Percentiles rank a stretch among this genome's conserved stretches.
phyloP scores from a whole-genome alignment of 2,329 filamentous ascomycete genomes.

The Aspergillus sergii region DNA sequence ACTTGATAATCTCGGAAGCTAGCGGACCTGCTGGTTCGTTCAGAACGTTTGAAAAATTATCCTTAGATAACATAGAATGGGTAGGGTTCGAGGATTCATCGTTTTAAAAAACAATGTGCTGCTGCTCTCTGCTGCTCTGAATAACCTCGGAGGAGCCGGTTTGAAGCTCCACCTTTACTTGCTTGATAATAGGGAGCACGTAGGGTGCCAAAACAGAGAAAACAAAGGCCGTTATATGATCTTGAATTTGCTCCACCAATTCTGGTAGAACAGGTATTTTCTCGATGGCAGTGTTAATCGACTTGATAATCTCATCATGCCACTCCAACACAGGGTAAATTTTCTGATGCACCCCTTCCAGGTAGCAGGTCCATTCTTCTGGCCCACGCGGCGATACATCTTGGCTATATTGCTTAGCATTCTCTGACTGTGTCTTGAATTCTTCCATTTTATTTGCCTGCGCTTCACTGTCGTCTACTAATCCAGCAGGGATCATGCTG shows the following conservation, averaged over 20 bases:
- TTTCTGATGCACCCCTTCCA: conserved; percentile 72
- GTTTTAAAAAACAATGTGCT: conserved; percentile 83
- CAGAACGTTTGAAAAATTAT: conserved; percentile 88
- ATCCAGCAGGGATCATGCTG: conserved; percentile 76
- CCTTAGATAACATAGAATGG: conserved; percentile 94
- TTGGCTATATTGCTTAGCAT: conserved; percentile 74
- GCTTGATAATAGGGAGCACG: conserved; percentile 79
- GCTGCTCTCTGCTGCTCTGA: conserved; percentile 77
- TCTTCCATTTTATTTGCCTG: conserved; percentile 76
- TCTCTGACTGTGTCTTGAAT: conserved; percentile 73
- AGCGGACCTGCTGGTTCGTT: conserved; percentile 87
- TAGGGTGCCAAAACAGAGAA: conserved; percentile 91
- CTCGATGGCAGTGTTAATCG: conserved; percentile 75
- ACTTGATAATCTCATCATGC: conserved; percentile 84
- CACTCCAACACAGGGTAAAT: conserved; percentile 90
- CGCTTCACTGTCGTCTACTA: conserved; percentile 68
- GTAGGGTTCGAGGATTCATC: conserved; percentile 78
- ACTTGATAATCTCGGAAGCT: conserved; percentile 75
- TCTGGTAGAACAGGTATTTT: conserved; percentile 84
- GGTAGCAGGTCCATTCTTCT: conserved; percentile 79
- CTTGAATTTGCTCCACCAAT: conserved; percentile 81
- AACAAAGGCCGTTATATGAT: conserved; percentile 85
- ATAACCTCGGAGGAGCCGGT: conserved; percentile 88
- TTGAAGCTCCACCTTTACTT: conserved; percentile 83
- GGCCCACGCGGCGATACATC: conserved; percentile 76